Conservation (phyloP, 495 filamentous ascomycete genomes). For the Hypoxylon rickii region DNA sequence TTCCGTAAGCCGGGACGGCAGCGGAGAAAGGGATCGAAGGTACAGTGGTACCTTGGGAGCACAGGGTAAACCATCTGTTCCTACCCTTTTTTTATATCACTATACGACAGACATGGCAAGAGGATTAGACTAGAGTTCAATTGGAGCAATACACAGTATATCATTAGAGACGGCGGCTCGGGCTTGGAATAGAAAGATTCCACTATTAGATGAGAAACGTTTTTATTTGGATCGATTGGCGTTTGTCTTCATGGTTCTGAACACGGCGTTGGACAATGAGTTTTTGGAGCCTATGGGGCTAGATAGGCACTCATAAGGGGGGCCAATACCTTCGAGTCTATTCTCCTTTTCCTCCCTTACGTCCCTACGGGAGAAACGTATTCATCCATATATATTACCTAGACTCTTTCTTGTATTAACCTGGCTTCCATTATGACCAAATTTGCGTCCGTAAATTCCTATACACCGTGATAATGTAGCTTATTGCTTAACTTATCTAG, state of each 20-base stretch:
- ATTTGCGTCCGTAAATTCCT: no score
- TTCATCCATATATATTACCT: no score
- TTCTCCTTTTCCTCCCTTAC: slow-evolving; percentile 5
- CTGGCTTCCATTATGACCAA: no score
- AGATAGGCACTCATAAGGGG: neutral
- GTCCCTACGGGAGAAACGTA: no score
- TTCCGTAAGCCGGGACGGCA: slow-evolving; percentile 17
- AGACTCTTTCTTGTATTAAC: no score
- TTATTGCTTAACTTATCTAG: no score
- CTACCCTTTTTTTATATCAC: neutral
- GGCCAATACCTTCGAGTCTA: slow-evolving; percentile 1
- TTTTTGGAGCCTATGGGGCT: no score
- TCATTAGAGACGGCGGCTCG: slow-evolving; percentile 35
- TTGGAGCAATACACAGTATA: slow-evolving; percentile 8
- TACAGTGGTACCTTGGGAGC: slow-evolving; percentile 33
- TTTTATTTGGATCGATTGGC: neutral
- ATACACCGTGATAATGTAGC: no score
- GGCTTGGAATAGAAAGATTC: slow-evolving; percentile 18
- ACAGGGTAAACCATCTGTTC: slow-evolving; percentile 22
- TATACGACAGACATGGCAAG: neutral
- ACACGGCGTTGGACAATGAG: slow-evolving; percentile 10
- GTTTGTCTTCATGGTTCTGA: neutral
- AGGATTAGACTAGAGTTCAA: slow-evolving; percentile 7
- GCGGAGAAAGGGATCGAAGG: slow-evolving; percentile 2
- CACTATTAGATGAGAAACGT: slow-evolving; percentile 2